These are phyloP conservation scores for Beauveria caledonica DNA, from an alignment of 2,329 filamentous ascomycete genomes.

Conservation along the genomic window DNA sequence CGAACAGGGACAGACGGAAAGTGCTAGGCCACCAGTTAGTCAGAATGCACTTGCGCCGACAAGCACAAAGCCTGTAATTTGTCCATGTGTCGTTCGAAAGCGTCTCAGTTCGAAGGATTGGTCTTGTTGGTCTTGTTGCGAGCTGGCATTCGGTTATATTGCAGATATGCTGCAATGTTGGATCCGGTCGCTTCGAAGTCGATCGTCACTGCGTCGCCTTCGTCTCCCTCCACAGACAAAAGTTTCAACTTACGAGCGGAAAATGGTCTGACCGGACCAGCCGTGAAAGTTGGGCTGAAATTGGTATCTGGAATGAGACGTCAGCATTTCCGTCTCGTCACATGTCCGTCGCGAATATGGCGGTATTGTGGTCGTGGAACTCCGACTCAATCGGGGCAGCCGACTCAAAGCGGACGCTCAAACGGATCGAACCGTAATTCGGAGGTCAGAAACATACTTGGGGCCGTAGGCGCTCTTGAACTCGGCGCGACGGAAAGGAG, in stretches of 20 bases:
- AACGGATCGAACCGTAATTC: not conserved
- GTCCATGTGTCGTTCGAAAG: not conserved
- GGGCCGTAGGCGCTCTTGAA: slow-evolving; percentile 60
- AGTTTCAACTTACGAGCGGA: slow-evolving; percentile 42
- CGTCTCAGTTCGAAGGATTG: not conserved
- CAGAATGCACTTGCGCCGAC: not conserved
- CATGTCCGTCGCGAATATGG: not conserved
- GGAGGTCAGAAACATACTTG: slow-evolving; percentile 41
- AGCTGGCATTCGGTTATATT: too few species aligned
- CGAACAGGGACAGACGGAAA: slow-evolving; percentile 44
- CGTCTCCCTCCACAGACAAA: not conserved
- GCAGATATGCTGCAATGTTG: not conserved
- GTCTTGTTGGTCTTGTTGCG: not conserved
- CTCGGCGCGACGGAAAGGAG: slow-evolving; percentile 35
- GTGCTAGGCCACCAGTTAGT: slow-evolving; percentile 30
- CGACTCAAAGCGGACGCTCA: not conserved
- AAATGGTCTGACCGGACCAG: slow-evolving; percentile 39
- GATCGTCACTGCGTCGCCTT: not conserved
- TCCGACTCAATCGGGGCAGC: too few species aligned
- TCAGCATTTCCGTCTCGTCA: slow-evolving; percentile 19
- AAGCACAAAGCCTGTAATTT: not conserved
- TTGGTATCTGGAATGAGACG: slow-evolving; percentile 42
- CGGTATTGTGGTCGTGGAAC: not conserved
- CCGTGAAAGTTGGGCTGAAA: slow-evolving; percentile 48
- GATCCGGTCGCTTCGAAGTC: not conserved